Base-by-base conservation (phyloP, 768 basidiomycete species). In the Mycena polygramma region DNA sequence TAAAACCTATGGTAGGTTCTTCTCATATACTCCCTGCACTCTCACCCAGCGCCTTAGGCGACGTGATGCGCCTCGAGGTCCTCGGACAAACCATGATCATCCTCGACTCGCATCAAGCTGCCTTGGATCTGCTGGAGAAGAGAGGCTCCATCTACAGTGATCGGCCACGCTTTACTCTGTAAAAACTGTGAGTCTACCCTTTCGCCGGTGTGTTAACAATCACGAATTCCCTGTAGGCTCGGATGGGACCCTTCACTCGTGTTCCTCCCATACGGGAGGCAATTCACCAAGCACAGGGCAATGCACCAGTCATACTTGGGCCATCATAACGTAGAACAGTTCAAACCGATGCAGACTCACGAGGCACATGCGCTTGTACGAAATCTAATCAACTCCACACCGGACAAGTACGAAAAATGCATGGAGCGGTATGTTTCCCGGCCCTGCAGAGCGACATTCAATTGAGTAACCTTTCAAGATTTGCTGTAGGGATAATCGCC, bases 91-190 rank as follows among this genome's bases (percentile, higher is more conserved):
- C 72, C 5, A 72, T 77, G 22, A 72, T 81, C 43, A 60, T 81
- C 20, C 35, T 86, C 61, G 83, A 85, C 66, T 78, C 79, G 17
- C 60, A 75, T 1, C 70, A 84, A 53, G 77, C 81, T 14, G 82
- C 81, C 4, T 70, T 70, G 15, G 86, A 87, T 15, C 79, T 87
- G 17, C 77, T 86, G 24, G 84, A 86, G 41, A 83, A 79, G 55
- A 75, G 83, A 43, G 79, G 81, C 24, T 57, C 73, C 20, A 83
- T 81, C 24, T 87, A 85, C 67, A 77, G 75, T 22, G 78, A 78
- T 54, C 74, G 81, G 26, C 78, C 80, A n/a, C 35, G 36, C 41
- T 69, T 78, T 26, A 63, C 74, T 37, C 69, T 79, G 39, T 63
- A 69, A 59, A 76, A 79, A 53, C 51, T 74, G 74, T 76, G 51